phyloP scores from a whole-genome alignment of 2,329 filamentous ascomycete genomes.

The Ophiocordyceps camponoti-saundersi region DNA sequence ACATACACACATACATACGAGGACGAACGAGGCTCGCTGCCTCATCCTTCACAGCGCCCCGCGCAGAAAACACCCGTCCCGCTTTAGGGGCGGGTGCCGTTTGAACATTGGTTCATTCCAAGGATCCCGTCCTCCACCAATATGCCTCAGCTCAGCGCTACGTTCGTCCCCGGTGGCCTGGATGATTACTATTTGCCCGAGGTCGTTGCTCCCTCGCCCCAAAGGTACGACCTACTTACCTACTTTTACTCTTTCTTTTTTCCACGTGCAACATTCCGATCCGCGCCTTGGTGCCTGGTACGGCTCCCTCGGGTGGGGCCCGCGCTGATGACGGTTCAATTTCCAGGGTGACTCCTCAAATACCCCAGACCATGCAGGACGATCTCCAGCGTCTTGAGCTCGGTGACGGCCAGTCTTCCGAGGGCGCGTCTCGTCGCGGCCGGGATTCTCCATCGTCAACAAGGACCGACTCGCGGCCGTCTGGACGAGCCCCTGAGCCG shows the following conservation, averaged over 20 bases:
- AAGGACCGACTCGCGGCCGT: conserved; percentile 10
- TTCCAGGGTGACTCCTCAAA: conserved; percentile 77
- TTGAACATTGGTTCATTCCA: background rate
- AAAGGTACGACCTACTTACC: conserved; percentile 27
- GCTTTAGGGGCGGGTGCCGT: background rate
- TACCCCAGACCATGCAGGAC: conserved; percentile 92
- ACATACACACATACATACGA: too few species aligned
- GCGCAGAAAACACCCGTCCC: too few species aligned
- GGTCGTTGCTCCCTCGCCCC: conserved; percentile 38
- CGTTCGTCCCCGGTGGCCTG: conserved; percentile 39
- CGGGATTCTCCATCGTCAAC: conserved; percentile 27
- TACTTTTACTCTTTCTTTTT: background rate
- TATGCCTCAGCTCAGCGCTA: conserved; percentile 28
- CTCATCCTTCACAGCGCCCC: too few species aligned
- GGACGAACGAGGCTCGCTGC: too few species aligned
- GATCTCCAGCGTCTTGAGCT: conserved; percentile 83
- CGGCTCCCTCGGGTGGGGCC: conserved; percentile 11
- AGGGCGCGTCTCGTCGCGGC: conserved; percentile 16
- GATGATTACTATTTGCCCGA: conserved; percentile 47
- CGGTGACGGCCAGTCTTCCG: conserved; percentile 21
- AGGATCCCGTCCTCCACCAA: conserved; percentile 3
- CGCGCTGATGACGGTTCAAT: conserved; percentile 17
- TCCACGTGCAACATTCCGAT: background rate
- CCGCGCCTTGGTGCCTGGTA: conserved; percentile 1
- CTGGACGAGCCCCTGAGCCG: conserved; percentile 1